These are phyloP conservation scores for Trypanosoma boissoni DNA, from an alignment of 208 protist genomes.

Conservation along the genomic window DNA sequence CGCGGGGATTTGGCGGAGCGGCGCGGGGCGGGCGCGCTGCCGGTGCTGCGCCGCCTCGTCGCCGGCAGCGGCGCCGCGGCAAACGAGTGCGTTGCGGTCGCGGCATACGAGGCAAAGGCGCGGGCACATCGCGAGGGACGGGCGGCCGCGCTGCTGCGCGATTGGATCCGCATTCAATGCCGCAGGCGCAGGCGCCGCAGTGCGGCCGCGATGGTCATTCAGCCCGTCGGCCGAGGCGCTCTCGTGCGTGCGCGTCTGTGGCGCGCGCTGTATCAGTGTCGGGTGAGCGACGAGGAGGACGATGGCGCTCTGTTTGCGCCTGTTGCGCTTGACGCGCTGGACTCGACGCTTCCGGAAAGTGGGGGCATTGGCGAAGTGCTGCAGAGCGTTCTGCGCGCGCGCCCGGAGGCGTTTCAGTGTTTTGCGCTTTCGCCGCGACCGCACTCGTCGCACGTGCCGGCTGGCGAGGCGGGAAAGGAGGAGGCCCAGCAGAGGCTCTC, in stretches of 20 bases:
- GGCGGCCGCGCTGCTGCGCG: not conserved
- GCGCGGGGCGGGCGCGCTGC: no score
- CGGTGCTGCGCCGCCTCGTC: no score
- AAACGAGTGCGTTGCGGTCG: no score
- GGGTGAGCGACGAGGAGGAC: slow-evolving; percentile 26
- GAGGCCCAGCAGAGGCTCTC: not conserved
- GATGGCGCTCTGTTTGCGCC: slow-evolving; percentile 51
- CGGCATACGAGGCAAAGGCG: slow-evolving; percentile 14
- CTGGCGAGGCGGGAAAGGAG: not conserved
- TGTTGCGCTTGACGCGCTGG: slow-evolving; percentile 40
- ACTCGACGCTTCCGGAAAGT: slow-evolving; percentile 25
- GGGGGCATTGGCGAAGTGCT: slow-evolving; percentile 46
- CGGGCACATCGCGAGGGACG: slow-evolving; percentile 24
- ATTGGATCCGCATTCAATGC: not conserved
- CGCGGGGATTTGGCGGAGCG: no score
- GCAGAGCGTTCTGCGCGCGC: slow-evolving; percentile 34
- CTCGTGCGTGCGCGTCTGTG: slow-evolving; percentile 59
- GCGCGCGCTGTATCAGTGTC: slow-evolving; percentile 36
- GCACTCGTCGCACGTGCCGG: not conserved
- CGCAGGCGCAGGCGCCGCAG: slow-evolving; percentile 28
- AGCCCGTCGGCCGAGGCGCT: slow-evolving; percentile 83
- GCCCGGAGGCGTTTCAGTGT: not conserved
- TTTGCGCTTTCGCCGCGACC: not conserved
- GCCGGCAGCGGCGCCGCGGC: no score
- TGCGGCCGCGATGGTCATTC: slow-evolving; percentile 62